A percentile compares a stretch with the other conserved stretches of the same genome.
Evolutionary conservation across 148 eudicot genomes (phyloP).

Genomic region (Rhododendron molle): DNA sequence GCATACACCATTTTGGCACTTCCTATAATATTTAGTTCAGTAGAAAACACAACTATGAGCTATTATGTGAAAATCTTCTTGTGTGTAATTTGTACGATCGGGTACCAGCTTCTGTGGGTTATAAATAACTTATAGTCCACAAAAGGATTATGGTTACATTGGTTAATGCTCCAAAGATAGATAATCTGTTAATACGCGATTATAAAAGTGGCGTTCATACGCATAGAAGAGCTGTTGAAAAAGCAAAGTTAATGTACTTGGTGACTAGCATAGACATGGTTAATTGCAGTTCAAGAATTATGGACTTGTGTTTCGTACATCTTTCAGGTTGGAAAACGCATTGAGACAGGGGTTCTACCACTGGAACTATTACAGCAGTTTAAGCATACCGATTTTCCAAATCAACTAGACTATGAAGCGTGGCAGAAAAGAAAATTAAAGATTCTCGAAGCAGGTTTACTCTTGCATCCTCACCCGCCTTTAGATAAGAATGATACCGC

Average conservation of each 20-base stretch:
- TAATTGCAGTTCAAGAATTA: constrained; percentile 4
- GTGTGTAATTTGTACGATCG: not conserved
- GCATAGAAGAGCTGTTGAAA: not conserved
- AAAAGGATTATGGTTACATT: not conserved
- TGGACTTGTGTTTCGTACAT: not conserved
- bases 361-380: constrained; percentile 80
- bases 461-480: constrained; percentile 69
- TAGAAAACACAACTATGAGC: not conserved
- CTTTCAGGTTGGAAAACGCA: constrained; percentile 77
- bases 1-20: not conserved
- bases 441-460: constrained; percentile 81
- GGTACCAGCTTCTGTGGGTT: not conserved
- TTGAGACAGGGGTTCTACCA: constrained; percentile 77
- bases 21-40: not conserved
- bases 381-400: constrained; percentile 70
- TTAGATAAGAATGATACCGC: constrained; percentile 46
- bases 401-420: constrained; percentile 56
- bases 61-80: not conserved
- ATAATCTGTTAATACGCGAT: not conserved
- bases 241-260: not conserved
- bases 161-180: not conserved
- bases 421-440: constrained; percentile 82
- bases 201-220: not conserved
- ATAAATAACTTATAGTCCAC: not conserved
- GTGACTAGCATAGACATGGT: not conserved